Conservation (phyloP, 2,329 filamentous ascomycete species). For the Ophiosphaerella narmari region DNA sequence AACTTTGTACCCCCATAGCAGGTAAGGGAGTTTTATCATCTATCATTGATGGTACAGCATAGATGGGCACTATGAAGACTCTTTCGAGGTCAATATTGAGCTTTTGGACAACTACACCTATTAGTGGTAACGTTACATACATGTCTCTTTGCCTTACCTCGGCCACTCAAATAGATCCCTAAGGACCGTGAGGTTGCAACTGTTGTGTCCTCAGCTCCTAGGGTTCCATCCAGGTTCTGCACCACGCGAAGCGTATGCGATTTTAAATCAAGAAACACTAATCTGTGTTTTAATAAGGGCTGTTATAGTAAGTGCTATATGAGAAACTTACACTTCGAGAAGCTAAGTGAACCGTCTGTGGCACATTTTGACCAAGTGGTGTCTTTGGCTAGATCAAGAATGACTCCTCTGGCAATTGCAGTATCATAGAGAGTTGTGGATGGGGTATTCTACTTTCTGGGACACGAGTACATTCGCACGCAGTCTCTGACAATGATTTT, state of each 20-base stretch:
- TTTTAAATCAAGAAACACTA: conserved; percentile 7
- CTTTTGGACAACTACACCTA: not conserved
- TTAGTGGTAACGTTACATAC: not conserved
- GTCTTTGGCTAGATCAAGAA: conserved; percentile 11
- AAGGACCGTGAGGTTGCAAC: not conserved
- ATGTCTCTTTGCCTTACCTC: not conserved
- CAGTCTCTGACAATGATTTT: not conserved
- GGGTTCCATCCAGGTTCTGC: conserved; percentile 10
- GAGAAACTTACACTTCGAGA: conserved; percentile 1
- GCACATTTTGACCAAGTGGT: not conserved
- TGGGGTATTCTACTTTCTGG: not conserved
- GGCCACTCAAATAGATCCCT: not conserved
- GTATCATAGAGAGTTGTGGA: conserved; percentile 5
- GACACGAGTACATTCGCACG: conserved; percentile 9
- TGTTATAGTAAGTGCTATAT: not conserved
- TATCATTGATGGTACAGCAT: conserved; percentile 5
- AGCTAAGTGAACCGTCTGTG: conserved; percentile 1
- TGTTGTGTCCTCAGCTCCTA: conserved; percentile 10
- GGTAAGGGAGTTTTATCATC: not conserved
- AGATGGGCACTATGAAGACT: conserved; percentile 10
- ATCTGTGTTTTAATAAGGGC: not conserved
- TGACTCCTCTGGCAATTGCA: conserved; percentile 9
- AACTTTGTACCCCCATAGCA: conserved; percentile 6
- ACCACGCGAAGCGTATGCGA: conserved; percentile 9
- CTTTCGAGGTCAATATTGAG: conserved; percentile 9